Percentiles rank a stretch among this genome's conserved stretches.
These are phyloP conservation scores for Pseudogymnoascus sp. DNA, from an alignment of 2,329 filamentous ascomycete species.

Conservation along the genomic window DNA sequence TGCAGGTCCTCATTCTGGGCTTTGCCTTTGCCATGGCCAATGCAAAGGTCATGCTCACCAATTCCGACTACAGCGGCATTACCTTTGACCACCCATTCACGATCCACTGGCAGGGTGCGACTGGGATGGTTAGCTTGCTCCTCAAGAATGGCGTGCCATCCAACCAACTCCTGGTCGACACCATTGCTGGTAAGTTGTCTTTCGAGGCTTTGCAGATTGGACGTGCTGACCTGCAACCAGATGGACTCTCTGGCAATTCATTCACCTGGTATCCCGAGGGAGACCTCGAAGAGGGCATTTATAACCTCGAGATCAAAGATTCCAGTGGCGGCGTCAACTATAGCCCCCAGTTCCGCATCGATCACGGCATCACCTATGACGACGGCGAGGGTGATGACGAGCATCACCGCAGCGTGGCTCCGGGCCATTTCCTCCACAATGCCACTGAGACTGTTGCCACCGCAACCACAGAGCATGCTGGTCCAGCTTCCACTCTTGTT, in stretches of 20 bases:
- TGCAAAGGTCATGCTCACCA: constrained; percentile 23
- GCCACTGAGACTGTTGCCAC: neutral
- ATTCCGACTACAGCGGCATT: constrained; percentile 18
- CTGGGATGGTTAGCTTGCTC: constrained; percentile 22
- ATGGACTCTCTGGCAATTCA: constrained; percentile 18
- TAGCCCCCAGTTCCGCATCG: constrained; percentile 21
- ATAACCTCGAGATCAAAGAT: constrained; percentile 25
- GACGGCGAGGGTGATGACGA: neutral
- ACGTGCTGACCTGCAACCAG: constrained; percentile 13
- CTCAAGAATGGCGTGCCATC: constrained; percentile 23
- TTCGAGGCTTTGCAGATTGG: neutral
- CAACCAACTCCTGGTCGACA: constrained; percentile 19
- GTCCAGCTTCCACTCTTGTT: neutral
- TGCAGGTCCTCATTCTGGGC: constrained; percentile 20
- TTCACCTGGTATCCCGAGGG: constrained; percentile 19
- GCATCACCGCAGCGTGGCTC: neutral
- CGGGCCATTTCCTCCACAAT: neutral
- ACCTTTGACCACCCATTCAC: constrained; percentile 19
- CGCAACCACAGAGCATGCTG: neutral
- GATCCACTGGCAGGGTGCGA: constrained; percentile 22
- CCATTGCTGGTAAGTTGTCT: constrained; percentile 21
- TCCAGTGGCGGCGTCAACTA: constrained; percentile 19
- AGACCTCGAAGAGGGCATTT: constrained; percentile 12
- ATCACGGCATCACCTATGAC: constrained; percentile 13
- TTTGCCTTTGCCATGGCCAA: constrained; percentile 17